These are phyloP conservation scores for Apophysomyces trapeziformis DNA, from an alignment of 371 early-diverging fungal species.

Conservation along the genomic window DNA sequence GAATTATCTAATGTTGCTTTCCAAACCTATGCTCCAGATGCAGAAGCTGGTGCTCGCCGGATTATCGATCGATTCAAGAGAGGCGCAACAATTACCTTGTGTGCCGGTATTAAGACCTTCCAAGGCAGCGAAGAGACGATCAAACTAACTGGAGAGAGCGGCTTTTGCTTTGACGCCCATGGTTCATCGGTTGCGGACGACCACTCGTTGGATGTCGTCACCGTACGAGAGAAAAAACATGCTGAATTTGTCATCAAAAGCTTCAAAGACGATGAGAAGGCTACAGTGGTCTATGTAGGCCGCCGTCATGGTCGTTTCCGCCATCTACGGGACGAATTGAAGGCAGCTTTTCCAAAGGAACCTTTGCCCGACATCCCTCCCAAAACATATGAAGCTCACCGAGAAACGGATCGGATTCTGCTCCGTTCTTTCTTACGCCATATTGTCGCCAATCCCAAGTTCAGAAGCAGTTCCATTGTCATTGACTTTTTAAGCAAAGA, in stretches of 20 bases:
- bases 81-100: constrained; percentile 26
- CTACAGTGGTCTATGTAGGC: constrained; percentile 29
- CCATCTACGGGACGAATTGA: constrained; percentile 39
- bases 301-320: constrained; percentile 49
- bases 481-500: constrained; percentile 52
- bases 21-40: constrained; percentile 27
- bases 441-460: constrained; percentile 40
- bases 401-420: constrained; percentile 62
- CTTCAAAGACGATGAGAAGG: constrained; percentile 19
- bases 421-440: constrained; percentile 55
- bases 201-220: neutral
- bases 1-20: constrained; percentile 30
- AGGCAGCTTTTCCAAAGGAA: constrained; percentile 31
- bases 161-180: neutral
- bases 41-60: constrained; percentile 30
- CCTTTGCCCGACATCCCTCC: constrained; percentile 39
- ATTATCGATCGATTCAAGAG: constrained; percentile 34
- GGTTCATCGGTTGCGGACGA: neutral
- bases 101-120: constrained; percentile 29
- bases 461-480: constrained; percentile 42
- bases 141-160: neutral
- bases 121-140: constrained; percentile 35
- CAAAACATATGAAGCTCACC: constrained; percentile 32
- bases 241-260: constrained; percentile 40
- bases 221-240: constrained; percentile 16